Conservation (phyloP, 257 asterid species). For the Ehretia macrophylla region DNA sequence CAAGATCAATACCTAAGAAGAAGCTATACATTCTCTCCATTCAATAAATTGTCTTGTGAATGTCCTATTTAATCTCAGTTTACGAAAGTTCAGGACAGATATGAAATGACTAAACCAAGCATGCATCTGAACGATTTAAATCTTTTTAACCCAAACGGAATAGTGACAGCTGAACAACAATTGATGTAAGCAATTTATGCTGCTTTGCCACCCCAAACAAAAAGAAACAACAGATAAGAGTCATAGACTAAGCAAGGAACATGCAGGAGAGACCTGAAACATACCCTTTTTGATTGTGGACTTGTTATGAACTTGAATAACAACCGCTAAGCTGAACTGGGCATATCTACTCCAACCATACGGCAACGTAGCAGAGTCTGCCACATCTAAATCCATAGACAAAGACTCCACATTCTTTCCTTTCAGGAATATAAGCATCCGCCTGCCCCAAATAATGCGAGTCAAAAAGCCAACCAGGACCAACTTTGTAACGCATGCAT, state of each 20-base stretch:
- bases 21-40: too few species aligned
- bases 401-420: conserved; percentile 87
- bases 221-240: conserved; percentile 6
- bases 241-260: neutral
- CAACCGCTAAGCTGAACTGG: conserved; percentile 86
- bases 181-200: too few species aligned
- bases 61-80: too few species aligned
- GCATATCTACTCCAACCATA: conserved; percentile 95
- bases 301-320: conserved; percentile 68
- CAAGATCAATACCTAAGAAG: too few species aligned
- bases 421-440: conserved; percentile 89
- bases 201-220: neutral
- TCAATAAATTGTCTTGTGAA: too few species aligned
- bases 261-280: conserved; percentile 5
- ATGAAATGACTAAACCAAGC: too few species aligned
- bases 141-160: too few species aligned
- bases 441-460: conserved; percentile 54
- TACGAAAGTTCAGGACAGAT: too few species aligned
- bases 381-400: conserved; percentile 91
- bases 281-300: conserved; percentile 72
- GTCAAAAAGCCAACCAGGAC: conserved; percentile 10
- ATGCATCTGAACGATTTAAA: too few species aligned
- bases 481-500: conserved; percentile 3
- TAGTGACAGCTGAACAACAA: too few species aligned
- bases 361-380: conserved; percentile 71